Conservation (phyloP, 1,139 yeast species). For the Debaryomycetaceae sp. region DNA sequence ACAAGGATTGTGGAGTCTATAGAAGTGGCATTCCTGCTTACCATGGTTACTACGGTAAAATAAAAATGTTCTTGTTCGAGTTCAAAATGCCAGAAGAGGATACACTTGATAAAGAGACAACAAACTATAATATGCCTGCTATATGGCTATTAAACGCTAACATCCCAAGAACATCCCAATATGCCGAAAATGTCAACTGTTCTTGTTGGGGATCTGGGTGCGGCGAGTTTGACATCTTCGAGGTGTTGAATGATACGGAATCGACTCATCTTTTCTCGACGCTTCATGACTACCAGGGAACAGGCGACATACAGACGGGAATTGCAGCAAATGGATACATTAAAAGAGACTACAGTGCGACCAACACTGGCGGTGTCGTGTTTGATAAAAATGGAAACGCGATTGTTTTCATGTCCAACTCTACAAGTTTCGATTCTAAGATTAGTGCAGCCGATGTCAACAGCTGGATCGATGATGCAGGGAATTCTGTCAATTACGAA, state of each 20-base stretch:
- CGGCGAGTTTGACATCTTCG: conserved; percentile 94
- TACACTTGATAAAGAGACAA: conserved; percentile 28
- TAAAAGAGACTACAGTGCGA: conserved; percentile 43
- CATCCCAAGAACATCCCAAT: conserved; percentile 91
- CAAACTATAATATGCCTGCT: conserved; percentile 88
- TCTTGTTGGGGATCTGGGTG: conserved; percentile 97
- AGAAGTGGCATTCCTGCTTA: conserved; percentile 83
- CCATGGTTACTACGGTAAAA: conserved; percentile 80
- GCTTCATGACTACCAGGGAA: conserved; percentile 72
- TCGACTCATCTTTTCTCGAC: conserved; percentile 57
- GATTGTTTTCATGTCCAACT: conserved; percentile 58
- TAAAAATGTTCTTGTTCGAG: conserved; percentile 85
- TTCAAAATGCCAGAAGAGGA: conserved; percentile 83
- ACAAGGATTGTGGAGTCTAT: conserved; percentile 80
- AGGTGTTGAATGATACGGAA: conserved; percentile 51
- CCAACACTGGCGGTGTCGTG: conserved; percentile 69
- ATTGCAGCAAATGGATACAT: conserved; percentile 57
- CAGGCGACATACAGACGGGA: conserved; percentile 57
- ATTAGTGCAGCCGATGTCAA: conserved; percentile 32
- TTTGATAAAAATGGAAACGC: conserved; percentile 61
- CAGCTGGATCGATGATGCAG: conserved; percentile 28
- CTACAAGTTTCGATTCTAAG: conserved; percentile 44
- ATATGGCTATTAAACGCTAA: conserved; percentile 93
- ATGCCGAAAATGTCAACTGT: conserved; percentile 60
- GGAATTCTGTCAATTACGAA: conserved; percentile 16